phyloP scores from a whole-genome alignment of 257 asterid species.

The Verbena officinalis region DNA sequence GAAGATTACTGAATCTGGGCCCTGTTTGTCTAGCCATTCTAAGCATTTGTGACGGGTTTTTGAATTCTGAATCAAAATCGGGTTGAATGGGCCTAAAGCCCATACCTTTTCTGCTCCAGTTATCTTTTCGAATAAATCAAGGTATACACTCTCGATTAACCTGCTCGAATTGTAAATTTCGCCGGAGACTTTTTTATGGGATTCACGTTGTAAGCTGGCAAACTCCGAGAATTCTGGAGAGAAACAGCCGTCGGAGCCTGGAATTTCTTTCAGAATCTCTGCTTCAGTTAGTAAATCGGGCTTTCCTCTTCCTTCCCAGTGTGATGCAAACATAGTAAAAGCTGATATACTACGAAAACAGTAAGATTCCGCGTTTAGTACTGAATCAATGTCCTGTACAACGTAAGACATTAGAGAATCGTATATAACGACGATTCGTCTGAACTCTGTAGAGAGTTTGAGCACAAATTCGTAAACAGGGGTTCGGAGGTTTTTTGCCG shows the following conservation, averaged over 20 bases:
- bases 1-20: slow-evolving; percentile 35
- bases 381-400: slow-evolving; percentile 48
- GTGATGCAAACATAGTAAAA: slow-evolving; percentile 14
- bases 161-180: slow-evolving; percentile 43
- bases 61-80: neutral
- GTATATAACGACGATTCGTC: slow-evolving; percentile 44
- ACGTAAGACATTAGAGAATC: slow-evolving; percentile 48
- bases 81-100: slow-evolving; percentile 48
- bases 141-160: slow-evolving; percentile 35
- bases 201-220: neutral
- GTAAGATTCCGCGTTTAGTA: slow-evolving; percentile 48
- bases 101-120: slow-evolving; percentile 20
- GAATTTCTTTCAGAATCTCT: slow-evolving; percentile 24
- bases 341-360: slow-evolving; percentile 44
- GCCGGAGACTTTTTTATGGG: slow-evolving; percentile 21
- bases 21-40: slow-evolving; percentile 49
- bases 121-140: slow-evolving; percentile 34
- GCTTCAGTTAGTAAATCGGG: slow-evolving; percentile 23
- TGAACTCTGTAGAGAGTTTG: slow-evolving; percentile 13
- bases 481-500: slow-evolving; percentile 41
- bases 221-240: slow-evolving; percentile 27
- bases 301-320: slow-evolving; percentile 34
- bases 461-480: slow-evolving; percentile 33
- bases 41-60: slow-evolving; percentile 11
- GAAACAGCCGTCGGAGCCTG: slow-evolving; percentile 28